These are phyloP conservation scores for Aspergillus sp. DNA, from an alignment of 2,329 filamentous ascomycete genomes.

Conservation along the genomic window DNA sequence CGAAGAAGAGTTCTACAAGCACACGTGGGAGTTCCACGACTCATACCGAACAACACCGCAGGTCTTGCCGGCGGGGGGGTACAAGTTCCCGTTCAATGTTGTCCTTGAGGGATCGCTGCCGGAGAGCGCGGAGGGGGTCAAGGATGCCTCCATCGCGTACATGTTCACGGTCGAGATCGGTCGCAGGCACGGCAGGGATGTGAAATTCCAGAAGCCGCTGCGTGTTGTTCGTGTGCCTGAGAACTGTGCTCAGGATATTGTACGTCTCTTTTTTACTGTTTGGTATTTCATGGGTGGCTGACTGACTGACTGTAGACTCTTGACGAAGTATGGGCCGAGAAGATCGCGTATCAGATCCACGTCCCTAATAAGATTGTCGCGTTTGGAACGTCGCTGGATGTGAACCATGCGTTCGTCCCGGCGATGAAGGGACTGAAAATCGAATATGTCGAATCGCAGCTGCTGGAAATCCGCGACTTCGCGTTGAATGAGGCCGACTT, in stretches of 20 bases:
- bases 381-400: not conserved
- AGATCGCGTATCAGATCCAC: not conserved
- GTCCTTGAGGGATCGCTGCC: conserved; percentile 1
- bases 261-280: not conserved
- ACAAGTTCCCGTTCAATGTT: not conserved
- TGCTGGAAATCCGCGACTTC: not conserved
- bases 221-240: not conserved
- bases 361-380: not conserved
- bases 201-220: not conserved
- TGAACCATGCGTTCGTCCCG: not conserved
- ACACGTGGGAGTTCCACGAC: not conserved
- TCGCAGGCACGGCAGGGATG: not conserved
- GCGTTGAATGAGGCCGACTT: not conserved
- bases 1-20: not conserved
- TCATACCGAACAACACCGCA: not conserved
- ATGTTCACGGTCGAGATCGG: not conserved
- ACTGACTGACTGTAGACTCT: not conserved
- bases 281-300: too few species aligned
- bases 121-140: not conserved
- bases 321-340: conserved; percentile 1
- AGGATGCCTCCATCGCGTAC: not conserved
- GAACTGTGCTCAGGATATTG: not conserved
- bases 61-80: not conserved
- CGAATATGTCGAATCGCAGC: not conserved
- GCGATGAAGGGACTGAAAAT: not conserved